Evolutionary conservation across 768 basidiomycete species (phyloP).

Genomic region (Collybiopsis confluens): DNA sequence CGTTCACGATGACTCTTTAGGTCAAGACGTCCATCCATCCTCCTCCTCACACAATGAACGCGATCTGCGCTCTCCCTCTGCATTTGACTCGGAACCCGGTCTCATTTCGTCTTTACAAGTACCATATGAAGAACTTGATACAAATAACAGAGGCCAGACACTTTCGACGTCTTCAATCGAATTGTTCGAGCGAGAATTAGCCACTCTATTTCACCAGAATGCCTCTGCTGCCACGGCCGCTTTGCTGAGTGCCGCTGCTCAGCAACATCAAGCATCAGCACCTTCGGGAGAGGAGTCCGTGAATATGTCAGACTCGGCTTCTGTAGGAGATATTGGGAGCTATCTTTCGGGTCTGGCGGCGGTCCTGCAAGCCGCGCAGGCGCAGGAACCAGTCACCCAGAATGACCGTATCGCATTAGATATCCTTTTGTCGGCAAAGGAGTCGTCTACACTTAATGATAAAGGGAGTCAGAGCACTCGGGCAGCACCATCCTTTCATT

Average conservation of each 20-base stretch:
- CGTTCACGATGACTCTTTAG: conserved; percentile 74
- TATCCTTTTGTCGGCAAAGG: conserved; percentile 34
- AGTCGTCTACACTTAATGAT: conserved; percentile 38
- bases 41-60: conserved; percentile 24
- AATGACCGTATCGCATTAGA: conserved; percentile 32
- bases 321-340: conserved; percentile 40
- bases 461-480: conserved; percentile 55
- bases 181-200: conserved; percentile 75
- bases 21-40: conserved; percentile 43
- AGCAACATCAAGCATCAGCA: conserved; percentile 53
- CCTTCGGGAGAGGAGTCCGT: conserved; percentile 11
- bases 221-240: conserved; percentile 61
- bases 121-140: conserved; percentile 26
- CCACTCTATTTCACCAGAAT: conserved; percentile 70
- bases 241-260: conserved; percentile 59
- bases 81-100: conserved; percentile 24
- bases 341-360: conserved; percentile 69
- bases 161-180: conserved; percentile 53
- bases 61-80: conserved; percentile 24
- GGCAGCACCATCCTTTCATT: conserved; percentile 75
- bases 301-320: conserved; percentile 9
- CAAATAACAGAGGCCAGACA: conserved; percentile 27
- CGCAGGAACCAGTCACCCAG: conserved; percentile 32
- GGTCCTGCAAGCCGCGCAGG: conserved; percentile 74
- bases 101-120: conserved; percentile 35